Evolutionary conservation across 495 filamentous ascomycete genomes (phyloP).

Genomic region (Entonaema liquescens): DNA sequence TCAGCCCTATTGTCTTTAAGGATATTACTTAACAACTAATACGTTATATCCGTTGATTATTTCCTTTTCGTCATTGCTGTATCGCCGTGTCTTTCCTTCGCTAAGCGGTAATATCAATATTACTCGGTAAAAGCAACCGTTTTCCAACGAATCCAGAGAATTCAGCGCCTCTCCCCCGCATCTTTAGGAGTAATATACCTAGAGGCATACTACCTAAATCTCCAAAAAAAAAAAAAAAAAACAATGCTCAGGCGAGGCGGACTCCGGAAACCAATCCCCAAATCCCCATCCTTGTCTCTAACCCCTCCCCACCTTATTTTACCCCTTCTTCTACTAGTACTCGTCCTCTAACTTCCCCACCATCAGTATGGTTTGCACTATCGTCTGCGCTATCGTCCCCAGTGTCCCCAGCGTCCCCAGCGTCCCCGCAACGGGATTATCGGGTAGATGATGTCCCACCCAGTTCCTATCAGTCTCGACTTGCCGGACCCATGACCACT

Average conservation of each 20-base stretch:
- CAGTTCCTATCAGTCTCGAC: slow-evolving; percentile 7
- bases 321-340: slow-evolving; percentile 4
- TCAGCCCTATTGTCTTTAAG: slow-evolving; percentile 16
- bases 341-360: background rate
- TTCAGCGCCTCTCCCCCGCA: background rate
- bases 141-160: background rate
- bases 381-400: slow-evolving; percentile 5
- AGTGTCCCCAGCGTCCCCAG: background rate
- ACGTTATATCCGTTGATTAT: background rate
- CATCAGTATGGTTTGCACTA: slow-evolving; percentile 10
- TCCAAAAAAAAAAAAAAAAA: slow-evolving; percentile 4
- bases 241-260: slow-evolving; percentile 9
- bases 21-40: background rate
- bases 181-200: background rate
- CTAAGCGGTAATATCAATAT: no score
- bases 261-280: slow-evolving; percentile 7
- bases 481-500: slow-evolving; percentile 9
- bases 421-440: slow-evolving; percentile 24
- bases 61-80: background rate
- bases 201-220: slow-evolving; percentile 9
- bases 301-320: slow-evolving; percentile 27
- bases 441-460: slow-evolving; percentile 33
- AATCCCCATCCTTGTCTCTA: slow-evolving; percentile 5
- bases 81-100: background rate
- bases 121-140: no score